phyloP scores from a whole-genome alignment of 2,329 filamentous ascomycete genomes.

The Nigrograna mackinnonii region DNA sequence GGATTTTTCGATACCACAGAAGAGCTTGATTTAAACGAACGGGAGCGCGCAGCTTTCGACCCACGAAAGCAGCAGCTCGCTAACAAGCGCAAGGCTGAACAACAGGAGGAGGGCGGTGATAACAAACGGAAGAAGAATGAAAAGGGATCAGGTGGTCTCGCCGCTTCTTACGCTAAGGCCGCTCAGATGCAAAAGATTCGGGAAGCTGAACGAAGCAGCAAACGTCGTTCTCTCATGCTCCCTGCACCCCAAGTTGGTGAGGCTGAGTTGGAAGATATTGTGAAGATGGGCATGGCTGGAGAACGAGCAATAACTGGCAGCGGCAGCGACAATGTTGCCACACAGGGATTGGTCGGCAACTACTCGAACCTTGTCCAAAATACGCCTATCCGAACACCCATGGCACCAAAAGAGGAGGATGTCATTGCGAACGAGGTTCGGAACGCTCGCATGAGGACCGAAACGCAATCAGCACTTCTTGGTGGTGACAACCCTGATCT shows the following conservation, averaged over 20 bases:
- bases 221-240: constrained; percentile 79
- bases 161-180: constrained; percentile 87
- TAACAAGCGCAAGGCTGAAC: constrained; percentile 91
- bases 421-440: constrained; percentile 95
- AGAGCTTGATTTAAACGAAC: constrained; percentile 80
- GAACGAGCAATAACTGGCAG: constrained; percentile 81
- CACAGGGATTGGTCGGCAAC: constrained; percentile 82
- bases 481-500: constrained; percentile 93
- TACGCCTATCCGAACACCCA: constrained; percentile 89
- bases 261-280: constrained; percentile 91
- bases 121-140: constrained; percentile 87
- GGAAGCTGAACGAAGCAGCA: constrained; percentile 96
- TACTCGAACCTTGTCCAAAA: constrained; percentile 80
- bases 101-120: constrained; percentile 77
- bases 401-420: constrained; percentile 89
- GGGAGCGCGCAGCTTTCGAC: constrained; percentile 82
- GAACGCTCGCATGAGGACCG: constrained; percentile 88
- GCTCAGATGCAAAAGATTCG: constrained; percentile 93
- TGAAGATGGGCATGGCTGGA: constrained; percentile 96
- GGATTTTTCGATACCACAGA: constrained; percentile 95
- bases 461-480: constrained; percentile 89
- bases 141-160: constrained; percentile 73
- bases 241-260: constrained; percentile 92
- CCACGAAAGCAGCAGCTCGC: constrained; percentile 88
- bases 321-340: constrained; percentile 81